phyloP scores from a whole-genome alignment of 164 flowering plant genomes.

The Paratinospora sagittata region DNA sequence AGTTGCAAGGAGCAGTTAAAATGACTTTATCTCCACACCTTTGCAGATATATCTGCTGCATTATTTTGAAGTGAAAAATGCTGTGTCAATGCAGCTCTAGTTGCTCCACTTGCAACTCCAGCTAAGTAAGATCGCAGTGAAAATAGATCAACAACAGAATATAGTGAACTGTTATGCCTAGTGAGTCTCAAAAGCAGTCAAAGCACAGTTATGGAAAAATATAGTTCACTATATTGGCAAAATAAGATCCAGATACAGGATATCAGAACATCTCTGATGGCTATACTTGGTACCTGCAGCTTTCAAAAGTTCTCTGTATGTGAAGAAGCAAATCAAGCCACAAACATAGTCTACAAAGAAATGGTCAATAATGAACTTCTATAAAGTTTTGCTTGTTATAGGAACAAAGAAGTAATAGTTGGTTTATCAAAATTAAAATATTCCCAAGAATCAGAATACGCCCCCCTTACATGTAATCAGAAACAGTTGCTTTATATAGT shows the following conservation, averaged over 20 bases:
- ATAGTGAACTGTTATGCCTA: not conserved
- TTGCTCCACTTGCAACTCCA: conserved; percentile 99
- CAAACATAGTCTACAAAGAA: not conserved
- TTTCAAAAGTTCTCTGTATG: not conserved
- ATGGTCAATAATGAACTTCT: not conserved
- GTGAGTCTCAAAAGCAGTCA: not conserved
- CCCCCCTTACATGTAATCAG: too few species aligned
- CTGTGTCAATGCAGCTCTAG: conserved; percentile 97
- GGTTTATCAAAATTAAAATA: not conserved
- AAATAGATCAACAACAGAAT: conserved; percentile 1
- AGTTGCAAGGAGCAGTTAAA: conserved; percentile 5
- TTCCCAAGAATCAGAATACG: not conserved
- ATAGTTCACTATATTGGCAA: too few species aligned
- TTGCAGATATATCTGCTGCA: conserved; percentile 97
- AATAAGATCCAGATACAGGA: not conserved
- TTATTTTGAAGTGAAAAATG: conserved; percentile 97
- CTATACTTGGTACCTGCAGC: not conserved
- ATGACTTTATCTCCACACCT: conserved; percentile 43
- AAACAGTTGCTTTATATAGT: not conserved
- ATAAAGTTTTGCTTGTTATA: not conserved
- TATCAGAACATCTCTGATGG: too few species aligned
- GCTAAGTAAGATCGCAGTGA: conserved; percentile 38
- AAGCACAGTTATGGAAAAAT: not conserved
- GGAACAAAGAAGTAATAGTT: not conserved
- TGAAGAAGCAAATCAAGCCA: not conserved